phyloP scores from a whole-genome alignment of 805 yeast species.

The Lipomyces yamadae region DNA sequence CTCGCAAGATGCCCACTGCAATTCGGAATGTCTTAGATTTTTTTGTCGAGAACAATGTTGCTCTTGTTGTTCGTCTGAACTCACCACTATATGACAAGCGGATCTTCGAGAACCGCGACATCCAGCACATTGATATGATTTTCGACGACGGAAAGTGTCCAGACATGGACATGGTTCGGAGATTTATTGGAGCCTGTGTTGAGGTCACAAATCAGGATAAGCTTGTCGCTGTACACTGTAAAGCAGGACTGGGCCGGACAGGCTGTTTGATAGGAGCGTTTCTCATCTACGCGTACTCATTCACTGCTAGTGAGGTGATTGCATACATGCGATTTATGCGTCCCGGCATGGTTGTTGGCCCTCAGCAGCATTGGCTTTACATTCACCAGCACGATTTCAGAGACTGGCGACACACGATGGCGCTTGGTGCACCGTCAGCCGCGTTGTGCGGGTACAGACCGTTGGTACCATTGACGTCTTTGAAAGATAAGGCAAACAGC shows the following conservation, averaged over 20 bases:
- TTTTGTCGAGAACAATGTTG: conserved; percentile 74
- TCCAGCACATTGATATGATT: conserved; percentile 91
- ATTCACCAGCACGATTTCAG: conserved; percentile 94
- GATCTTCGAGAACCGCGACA: conserved; percentile 81
- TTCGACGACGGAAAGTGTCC: conserved; percentile 99
- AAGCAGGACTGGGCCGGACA: conserved; percentile 97
- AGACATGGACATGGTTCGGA: conserved; percentile 86
- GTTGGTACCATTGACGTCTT: conserved; percentile 20
- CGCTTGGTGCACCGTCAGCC: conserved; percentile 39
- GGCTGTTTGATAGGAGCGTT: conserved; percentile 98
- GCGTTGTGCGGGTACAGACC: conserved; percentile 41
- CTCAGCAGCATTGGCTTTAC: conserved; percentile 98
- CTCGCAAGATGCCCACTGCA: conserved; percentile 41
- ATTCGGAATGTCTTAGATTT: conserved; percentile 80
- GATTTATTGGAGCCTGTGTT: conserved; percentile 94
- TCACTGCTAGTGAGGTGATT: conserved; percentile 95
- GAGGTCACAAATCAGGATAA: conserved; percentile 72
- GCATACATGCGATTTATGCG: conserved; percentile 95
- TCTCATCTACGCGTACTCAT: conserved; percentile 92
- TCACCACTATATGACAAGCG: conserved; percentile 85
- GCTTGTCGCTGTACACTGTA: conserved; percentile 97
- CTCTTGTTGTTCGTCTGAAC: conserved; percentile 87
- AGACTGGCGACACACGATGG: conserved; percentile 78
- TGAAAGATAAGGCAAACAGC: conserved; percentile 18
- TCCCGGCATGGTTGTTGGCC: conserved; percentile 99